These are phyloP conservation scores for Lantana camara DNA, from an alignment of 257 asterid species.

Conservation along the genomic window DNA sequence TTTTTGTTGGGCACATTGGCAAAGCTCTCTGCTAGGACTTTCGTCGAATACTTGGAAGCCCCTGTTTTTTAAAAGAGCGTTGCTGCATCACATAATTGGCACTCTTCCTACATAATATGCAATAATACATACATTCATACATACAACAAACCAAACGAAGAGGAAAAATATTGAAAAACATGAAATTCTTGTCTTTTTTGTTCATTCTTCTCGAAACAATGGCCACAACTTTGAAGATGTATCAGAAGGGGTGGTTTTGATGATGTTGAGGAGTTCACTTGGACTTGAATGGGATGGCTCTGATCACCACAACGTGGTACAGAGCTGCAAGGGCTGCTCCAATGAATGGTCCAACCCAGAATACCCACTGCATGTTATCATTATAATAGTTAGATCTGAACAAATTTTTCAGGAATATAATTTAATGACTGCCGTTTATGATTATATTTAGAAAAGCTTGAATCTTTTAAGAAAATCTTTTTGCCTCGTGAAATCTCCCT, in stretches of 20 bases:
- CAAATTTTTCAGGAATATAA: not conserved
- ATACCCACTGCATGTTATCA: conserved; percentile 53
- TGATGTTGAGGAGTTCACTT: conserved; percentile 24
- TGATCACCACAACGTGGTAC: conserved; percentile 57
- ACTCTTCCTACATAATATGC: conserved; percentile 6
- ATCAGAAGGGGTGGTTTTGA: not conserved
- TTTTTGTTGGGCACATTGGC: conserved; percentile 18
- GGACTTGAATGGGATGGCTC: conserved; percentile 65
- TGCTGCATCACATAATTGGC: conserved; percentile 26
- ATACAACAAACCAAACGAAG: conserved; percentile 29
- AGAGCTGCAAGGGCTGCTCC: conserved; percentile 65
- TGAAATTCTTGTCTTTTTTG: conserved; percentile 3
- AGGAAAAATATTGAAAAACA: not conserved
- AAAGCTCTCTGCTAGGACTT: conserved; percentile 12
- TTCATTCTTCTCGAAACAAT: conserved; percentile 19
- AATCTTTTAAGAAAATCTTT: not conserved
- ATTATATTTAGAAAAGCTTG: not conserved
- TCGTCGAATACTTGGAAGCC: conserved; percentile 22
- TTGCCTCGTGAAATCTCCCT: too few relatives aligned
- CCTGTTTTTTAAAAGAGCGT: not conserved
- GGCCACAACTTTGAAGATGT: conserved; percentile 21
- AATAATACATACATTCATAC: too few relatives aligned
- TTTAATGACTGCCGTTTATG: not conserved
- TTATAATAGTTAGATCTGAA: not conserved
- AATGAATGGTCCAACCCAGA: conserved; percentile 74